Evolutionary conservation across 306 rosid species (phyloP).

Genomic region (Trifolium subterraneum): DNA sequence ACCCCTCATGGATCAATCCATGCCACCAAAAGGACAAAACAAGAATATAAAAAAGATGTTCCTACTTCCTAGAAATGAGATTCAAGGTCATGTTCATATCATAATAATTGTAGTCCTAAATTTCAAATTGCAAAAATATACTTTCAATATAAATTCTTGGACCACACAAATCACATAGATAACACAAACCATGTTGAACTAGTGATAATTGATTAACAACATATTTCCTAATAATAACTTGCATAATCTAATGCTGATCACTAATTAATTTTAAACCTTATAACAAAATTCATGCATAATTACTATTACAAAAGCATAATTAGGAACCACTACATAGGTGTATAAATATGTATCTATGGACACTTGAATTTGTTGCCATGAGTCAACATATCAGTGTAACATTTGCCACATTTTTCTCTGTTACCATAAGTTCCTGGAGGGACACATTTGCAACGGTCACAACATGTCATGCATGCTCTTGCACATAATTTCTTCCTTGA

Average conservation of each 20-base stretch:
- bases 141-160: not conserved
- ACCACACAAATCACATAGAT: constrained; percentile 13
- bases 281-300: not conserved
- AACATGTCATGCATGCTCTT: constrained; percentile 87
- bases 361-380: constrained; percentile 72
- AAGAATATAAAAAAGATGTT: not conserved
- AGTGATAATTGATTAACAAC: constrained; percentile 2
- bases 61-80: constrained; percentile 2
- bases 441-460: constrained; percentile 87
- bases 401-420: constrained; percentile 81
- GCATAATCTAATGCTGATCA: constrained; percentile 4
- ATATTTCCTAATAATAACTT: not conserved
- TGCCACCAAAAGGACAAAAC: constrained; percentile 36
- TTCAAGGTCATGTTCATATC: constrained; percentile 12
- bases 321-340: not conserved
- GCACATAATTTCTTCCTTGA: constrained; percentile 62
- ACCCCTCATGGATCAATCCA: constrained; percentile 14
- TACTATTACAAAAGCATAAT: constrained; percentile 1
- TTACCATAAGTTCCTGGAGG: constrained; percentile 95
- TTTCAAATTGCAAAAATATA: constrained; percentile 7
- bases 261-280: constrained; percentile 22
- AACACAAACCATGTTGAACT: constrained; percentile 33
- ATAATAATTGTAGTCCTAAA: constrained; percentile 15
- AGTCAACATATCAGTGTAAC: constrained; percentile 83
- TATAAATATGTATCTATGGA: constrained; percentile 50